A percentile compares a stretch with the other conserved stretches of the same genome.
phyloP scores from a whole-genome alignment of 2,329 filamentous ascomycete genomes.

The Sarocladium strictum region DNA sequence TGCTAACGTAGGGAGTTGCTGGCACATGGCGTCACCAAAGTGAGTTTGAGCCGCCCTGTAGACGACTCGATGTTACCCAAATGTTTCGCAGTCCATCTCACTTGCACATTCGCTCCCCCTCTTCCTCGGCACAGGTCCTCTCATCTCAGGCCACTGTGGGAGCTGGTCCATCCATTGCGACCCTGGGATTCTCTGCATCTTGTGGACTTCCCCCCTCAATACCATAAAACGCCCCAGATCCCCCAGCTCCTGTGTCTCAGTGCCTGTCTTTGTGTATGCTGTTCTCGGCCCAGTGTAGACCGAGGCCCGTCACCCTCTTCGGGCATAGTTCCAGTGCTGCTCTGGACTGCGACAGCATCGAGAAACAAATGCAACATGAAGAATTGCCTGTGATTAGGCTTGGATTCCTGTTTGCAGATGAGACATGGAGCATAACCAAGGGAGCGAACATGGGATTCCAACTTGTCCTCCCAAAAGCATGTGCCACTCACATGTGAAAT shows the following conservation, averaged over 20 bases:
- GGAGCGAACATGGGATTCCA: background rate
- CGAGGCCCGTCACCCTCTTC: background rate
- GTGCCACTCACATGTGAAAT: constrained; percentile 8
- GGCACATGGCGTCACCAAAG: constrained; percentile 5
- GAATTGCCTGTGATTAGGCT: background rate
- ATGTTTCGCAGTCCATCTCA: background rate
- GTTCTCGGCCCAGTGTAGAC: background rate
- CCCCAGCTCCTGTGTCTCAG: too few relatives aligned
- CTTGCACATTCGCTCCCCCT: background rate
- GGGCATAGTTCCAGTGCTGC: background rate
- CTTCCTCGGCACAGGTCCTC: constrained; percentile 2
- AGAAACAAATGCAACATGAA: background rate
- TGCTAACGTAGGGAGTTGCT: background rate
- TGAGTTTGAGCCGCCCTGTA: background rate
- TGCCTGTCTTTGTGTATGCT: too few relatives aligned
- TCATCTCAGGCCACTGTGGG: background rate
- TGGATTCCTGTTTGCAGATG: constrained; percentile 1
- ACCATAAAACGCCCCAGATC: too few relatives aligned
- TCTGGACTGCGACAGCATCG: background rate
- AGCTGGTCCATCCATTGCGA: too few relatives aligned
- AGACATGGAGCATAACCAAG: background rate
- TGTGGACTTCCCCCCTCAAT: too few relatives aligned
- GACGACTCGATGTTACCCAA: background rate
- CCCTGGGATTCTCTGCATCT: too few relatives aligned
- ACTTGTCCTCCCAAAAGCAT: background rate